Conservation (phyloP, 1,139 yeast species). For the Meyerozyma sp. region DNA sequence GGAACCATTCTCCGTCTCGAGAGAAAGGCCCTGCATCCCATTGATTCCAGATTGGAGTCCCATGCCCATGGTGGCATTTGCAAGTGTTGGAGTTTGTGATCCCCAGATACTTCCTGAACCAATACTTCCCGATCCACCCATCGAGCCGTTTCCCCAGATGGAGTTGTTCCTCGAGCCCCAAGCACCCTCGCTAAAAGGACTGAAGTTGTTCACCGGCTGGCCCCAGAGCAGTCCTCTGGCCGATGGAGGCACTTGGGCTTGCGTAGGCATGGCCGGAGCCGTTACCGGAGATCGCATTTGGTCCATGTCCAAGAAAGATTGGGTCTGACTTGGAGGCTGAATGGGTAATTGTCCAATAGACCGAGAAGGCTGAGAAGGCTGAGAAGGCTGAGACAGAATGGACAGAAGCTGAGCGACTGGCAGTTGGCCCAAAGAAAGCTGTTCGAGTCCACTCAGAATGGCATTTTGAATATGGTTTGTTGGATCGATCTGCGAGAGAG, state of each 20-base stretch:
- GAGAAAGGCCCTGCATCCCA: background rate
- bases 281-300: background rate
- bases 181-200: background rate
- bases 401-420: no score
- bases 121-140: no score
- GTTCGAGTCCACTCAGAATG: background rate
- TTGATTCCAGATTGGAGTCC: background rate
- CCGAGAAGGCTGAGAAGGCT: background rate
- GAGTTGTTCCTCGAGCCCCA: constrained; percentile 21
- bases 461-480: background rate
- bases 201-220: background rate
- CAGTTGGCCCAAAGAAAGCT: constrained; percentile 5
- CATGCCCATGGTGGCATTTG: background rate
- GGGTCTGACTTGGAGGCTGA: background rate
- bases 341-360: background rate
- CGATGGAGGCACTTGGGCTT: background rate
- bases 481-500: background rate
- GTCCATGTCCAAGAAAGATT: background rate
- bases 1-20: no score
- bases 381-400: background rate
- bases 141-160: constrained; percentile 22
- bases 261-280: background rate
- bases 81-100: background rate
- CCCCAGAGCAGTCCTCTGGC: background rate
- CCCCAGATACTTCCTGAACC: background rate